Percentiles rank a stretch among this genome's conserved stretches.
These are phyloP conservation scores for Pisolithus thermaeus DNA, from an alignment of 1,284 basidiomycete genomes.

Conservation along the genomic window DNA sequence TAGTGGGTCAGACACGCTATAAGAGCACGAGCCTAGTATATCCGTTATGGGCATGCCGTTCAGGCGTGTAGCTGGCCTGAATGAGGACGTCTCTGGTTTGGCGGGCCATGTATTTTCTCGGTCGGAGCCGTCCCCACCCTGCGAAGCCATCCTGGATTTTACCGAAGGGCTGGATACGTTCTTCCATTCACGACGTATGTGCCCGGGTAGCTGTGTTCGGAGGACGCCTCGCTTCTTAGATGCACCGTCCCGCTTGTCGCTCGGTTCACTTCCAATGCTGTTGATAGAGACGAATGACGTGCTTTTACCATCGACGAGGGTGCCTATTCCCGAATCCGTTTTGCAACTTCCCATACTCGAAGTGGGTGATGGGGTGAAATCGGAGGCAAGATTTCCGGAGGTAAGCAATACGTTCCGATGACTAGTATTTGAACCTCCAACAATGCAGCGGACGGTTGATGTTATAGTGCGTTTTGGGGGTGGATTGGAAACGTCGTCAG, in stretches of 20 bases:
- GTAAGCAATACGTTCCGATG: slow-evolving; percentile 23
- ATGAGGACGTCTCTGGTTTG: slow-evolving; percentile 10
- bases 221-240: slow-evolving; percentile 32
- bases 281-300: slow-evolving; percentile 53
- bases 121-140: slow-evolving; percentile 12
- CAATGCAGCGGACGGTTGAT: slow-evolving; percentile 47
- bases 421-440: slow-evolving; percentile 46
- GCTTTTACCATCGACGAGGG: slow-evolving; percentile 57
- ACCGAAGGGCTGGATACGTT: slow-evolving; percentile 54
- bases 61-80: no score
- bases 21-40: slow-evolving; percentile 21
- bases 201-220: slow-evolving; percentile 38
- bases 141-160: slow-evolving; percentile 34
- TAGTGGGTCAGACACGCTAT: slow-evolving; percentile 17
- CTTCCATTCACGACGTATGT: slow-evolving; percentile 41
- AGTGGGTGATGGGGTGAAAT: slow-evolving; percentile 31
- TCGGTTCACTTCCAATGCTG: slow-evolving; percentile 46
- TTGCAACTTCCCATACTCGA: slow-evolving; percentile 39
- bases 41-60: slow-evolving; percentile 16
- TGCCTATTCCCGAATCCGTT: slow-evolving; percentile 56
- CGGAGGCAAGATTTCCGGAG: slow-evolving; percentile 9
- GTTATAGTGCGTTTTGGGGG: slow-evolving; percentile 28
- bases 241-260: slow-evolving; percentile 33
- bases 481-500: slow-evolving; percentile 29
- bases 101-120: slow-evolving; percentile 8